Conservation (phyloP, 164 flowering plant species). For the Chimonanthus praecox region DNA sequence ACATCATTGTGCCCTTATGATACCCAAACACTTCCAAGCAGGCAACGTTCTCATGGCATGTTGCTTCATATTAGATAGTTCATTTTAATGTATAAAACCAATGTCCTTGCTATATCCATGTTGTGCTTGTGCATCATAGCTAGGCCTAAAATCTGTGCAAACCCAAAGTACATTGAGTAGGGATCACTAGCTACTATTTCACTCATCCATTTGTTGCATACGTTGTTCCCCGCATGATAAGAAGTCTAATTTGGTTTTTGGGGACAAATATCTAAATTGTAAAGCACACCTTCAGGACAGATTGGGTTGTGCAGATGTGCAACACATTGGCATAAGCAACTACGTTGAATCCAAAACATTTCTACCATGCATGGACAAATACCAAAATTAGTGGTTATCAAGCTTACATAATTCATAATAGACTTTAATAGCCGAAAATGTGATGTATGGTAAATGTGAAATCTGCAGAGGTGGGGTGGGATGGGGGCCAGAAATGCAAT, state of each 20-base stretch:
- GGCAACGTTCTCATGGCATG: no score
- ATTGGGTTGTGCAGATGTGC: background rate
- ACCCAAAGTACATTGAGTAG: background rate
- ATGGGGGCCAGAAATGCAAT: background rate
- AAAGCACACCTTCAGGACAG: background rate
- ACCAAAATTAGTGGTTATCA: background rate
- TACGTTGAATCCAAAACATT: background rate
- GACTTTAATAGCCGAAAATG: background rate
- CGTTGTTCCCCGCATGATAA: no score
- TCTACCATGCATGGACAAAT: background rate
- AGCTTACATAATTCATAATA: background rate
- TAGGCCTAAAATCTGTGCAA: background rate
- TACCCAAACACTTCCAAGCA: no score
- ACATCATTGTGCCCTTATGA: no score
- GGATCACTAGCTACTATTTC: background rate
- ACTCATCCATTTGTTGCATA: background rate
- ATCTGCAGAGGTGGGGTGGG: background rate
- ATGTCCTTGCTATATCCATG: no score
- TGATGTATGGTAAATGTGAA: background rate
- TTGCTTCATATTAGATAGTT: no score
- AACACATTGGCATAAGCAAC: background rate
- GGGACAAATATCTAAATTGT: background rate
- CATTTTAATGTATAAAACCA: no score
- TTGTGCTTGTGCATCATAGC: background rate
- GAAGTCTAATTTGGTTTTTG: no score